phyloP scores from a whole-genome alignment of 768 basidiomycete species.

The Glaciozyma antarctica region DNA sequence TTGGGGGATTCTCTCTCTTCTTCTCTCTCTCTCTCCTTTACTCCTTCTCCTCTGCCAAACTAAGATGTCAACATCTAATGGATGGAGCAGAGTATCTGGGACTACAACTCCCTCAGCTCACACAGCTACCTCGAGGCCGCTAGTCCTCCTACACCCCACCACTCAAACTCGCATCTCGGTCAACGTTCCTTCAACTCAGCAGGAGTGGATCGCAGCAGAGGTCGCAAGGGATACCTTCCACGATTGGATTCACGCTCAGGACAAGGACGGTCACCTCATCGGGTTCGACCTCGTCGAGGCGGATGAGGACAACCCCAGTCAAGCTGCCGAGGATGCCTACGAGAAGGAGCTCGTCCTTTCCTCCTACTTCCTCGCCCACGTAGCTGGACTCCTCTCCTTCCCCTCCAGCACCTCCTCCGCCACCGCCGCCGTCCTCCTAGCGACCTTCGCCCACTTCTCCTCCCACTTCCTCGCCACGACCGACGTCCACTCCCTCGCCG shows the following conservation, averaged over 20 bases:
- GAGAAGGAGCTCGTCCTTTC: slow-evolving; percentile 48
- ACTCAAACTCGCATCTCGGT: slow-evolving; percentile 36
- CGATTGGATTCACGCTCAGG: slow-evolving; percentile 34
- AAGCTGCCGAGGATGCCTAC: slow-evolving; percentile 29
- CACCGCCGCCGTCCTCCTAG: slow-evolving; percentile 52
- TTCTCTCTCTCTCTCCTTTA: background rate
- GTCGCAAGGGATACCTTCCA: slow-evolving; percentile 43
- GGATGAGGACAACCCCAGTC: slow-evolving; percentile 16
- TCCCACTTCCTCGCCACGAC: slow-evolving; percentile 57
- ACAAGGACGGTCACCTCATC: slow-evolving; percentile 29
- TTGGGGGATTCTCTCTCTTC: too few species aligned
- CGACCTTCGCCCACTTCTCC: slow-evolving; percentile 69
- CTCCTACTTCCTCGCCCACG: slow-evolving; percentile 71
- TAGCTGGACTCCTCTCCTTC: slow-evolving; percentile 55
- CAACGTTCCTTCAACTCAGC: slow-evolving; percentile 38
- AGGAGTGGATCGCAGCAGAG: slow-evolving; percentile 43
- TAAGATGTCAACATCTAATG: background rate
- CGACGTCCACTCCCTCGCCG: slow-evolving; percentile 74
- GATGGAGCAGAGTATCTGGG: background rate
- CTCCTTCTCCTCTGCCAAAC: background rate
- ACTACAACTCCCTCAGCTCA: background rate
- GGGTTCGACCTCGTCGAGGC: slow-evolving; percentile 31
- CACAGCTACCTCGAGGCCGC: slow-evolving; percentile 6
- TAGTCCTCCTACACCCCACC: slow-evolving; percentile 25
- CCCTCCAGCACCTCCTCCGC: slow-evolving; percentile 42